A percentile compares a stretch with the other conserved stretches of the same genome.
Conservation (phyloP, 1,139 yeast genomes). For the Taiozyma onychis region DNA sequence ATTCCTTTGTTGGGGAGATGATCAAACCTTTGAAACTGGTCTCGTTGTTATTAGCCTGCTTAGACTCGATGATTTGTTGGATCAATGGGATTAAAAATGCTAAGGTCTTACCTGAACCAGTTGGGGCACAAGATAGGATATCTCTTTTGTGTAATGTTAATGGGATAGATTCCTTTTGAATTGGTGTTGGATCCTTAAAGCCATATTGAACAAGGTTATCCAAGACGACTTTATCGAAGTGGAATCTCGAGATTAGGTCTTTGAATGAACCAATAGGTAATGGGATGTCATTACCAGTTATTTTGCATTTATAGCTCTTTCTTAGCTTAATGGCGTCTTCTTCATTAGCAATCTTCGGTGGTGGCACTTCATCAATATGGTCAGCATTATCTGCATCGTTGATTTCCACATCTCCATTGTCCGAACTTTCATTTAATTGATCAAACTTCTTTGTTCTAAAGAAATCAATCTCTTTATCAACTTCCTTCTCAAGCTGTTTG, state of each 20-base stretch:
- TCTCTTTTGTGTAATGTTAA: conserved; percentile 59
- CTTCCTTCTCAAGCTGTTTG: conserved; percentile 36
- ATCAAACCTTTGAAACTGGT: conserved; percentile 67
- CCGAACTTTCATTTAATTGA: conserved; percentile 16
- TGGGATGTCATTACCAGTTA: conserved; percentile 76
- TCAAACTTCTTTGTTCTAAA: conserved; percentile 50
- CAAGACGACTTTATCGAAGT: conserved; percentile 56
- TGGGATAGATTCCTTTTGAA: conserved; percentile 86
- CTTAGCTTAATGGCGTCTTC: conserved; percentile 58
- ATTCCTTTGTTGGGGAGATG: conserved; percentile 88
- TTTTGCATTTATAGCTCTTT: conserved; percentile 51
- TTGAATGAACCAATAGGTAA: conserved; percentile 86
- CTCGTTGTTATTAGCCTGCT: conserved; percentile 20
- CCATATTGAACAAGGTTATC: conserved; percentile 62
- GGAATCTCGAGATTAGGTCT: conserved; percentile 65
- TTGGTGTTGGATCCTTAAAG: conserved; percentile 84
- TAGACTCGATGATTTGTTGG: conserved; percentile 40
- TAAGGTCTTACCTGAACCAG: conserved; percentile 89
- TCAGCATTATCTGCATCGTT: conserved; percentile 17
- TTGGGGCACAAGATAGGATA: conserved; percentile 84
- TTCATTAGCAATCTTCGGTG: conserved; percentile 43
- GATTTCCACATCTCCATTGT: conserved; percentile 10
- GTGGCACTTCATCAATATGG: conserved; percentile 26
- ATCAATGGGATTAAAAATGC: conserved; percentile 83
- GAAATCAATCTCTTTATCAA: conserved; percentile 64